Evolutionary conservation across 1,284 basidiomycete genomes (phyloP).

Genomic region (Ganoderma leucocontextum): DNA sequence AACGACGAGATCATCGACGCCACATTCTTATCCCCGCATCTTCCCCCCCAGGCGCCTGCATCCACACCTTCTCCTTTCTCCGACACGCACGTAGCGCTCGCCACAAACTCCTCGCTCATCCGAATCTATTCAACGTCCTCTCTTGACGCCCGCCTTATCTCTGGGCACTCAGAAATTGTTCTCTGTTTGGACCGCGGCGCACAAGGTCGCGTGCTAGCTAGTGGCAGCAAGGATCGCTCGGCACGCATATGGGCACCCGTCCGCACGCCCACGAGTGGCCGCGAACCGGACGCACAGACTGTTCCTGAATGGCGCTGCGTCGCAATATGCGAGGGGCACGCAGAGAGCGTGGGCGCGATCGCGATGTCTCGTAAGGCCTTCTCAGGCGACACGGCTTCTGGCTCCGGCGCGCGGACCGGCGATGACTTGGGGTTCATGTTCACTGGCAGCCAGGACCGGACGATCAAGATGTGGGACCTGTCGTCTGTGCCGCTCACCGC

Average conservation of each 20-base stretch:
- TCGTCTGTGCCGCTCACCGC: slow-evolving; percentile 51
- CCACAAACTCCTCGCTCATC: slow-evolving; percentile 95
- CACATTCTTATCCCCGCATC: slow-evolving; percentile 70
- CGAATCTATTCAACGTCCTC: slow-evolving; percentile 81
- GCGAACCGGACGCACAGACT: slow-evolving; percentile 27
- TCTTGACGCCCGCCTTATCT: slow-evolving; percentile 84
- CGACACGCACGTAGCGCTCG: slow-evolving; percentile 87
- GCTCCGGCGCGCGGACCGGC: slow-evolving; percentile 18
- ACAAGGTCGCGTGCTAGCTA: slow-evolving; percentile 80
- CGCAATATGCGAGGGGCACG: slow-evolving; percentile 91
- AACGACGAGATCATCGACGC: slow-evolving; percentile 98
- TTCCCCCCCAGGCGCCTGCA: slow-evolving; percentile 34
- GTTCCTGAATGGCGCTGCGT: slow-evolving; percentile 80
- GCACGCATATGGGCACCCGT: slow-evolving; percentile 85
- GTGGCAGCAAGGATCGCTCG: slow-evolving; percentile 92
- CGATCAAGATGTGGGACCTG: slow-evolving; percentile 98
- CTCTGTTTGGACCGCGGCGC: slow-evolving; percentile 81
- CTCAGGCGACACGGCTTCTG: slow-evolving; percentile 35
- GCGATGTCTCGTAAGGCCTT: slow-evolving; percentile 69
- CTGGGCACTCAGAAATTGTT: slow-evolving; percentile 93
- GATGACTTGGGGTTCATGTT: slow-evolving; percentile 73
- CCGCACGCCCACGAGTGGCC: slow-evolving; percentile 8
- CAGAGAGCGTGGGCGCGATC: slow-evolving; percentile 93
- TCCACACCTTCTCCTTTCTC: slow-evolving; percentile 33
- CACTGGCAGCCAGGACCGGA: slow-evolving; percentile 96